A percentile compares a stretch with the other conserved stretches of the same genome.
phyloP scores from a whole-genome alignment of 192 early-diverging fungal species.

The Rhizophagus sp. region DNA sequence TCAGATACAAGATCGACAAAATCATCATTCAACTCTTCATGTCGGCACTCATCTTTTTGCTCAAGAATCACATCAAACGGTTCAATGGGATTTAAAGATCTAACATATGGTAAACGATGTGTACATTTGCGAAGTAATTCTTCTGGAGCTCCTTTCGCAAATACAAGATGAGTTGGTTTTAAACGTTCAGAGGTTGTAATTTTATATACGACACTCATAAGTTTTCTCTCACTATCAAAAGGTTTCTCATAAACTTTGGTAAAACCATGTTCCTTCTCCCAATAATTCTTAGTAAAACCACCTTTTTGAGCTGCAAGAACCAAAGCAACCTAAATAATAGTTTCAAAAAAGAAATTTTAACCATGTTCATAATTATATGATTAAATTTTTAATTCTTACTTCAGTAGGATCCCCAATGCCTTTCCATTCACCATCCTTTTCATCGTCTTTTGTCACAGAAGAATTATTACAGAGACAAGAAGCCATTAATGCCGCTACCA shows the following conservation, averaged over 20 bases:
- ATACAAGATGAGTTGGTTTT: conserved; percentile 52
- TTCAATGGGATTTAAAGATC: conserved; percentile 20
- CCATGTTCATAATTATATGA: background rate
- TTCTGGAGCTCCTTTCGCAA: conserved; percentile 94
- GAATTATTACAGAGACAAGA: conserved; percentile 89
- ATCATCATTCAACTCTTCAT: conserved; percentile 54
- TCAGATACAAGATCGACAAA: conserved; percentile 66
- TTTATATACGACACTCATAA: conserved; percentile 86
- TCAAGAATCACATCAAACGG: conserved; percentile 40
- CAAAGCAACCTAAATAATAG: conserved; percentile 58
- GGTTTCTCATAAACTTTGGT: conserved; percentile 77
- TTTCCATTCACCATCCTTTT: conserved; percentile 58
- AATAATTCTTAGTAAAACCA: conserved; percentile 68
- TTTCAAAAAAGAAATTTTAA: background rate
- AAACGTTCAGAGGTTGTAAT: conserved; percentile 26
- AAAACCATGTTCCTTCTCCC: conserved; percentile 57
- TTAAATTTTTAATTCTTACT: conserved; percentile 41
- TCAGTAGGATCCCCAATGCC: conserved; percentile 94
- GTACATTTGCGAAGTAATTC: conserved; percentile 74
- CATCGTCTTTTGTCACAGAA: conserved; percentile 60
- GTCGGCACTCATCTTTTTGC: conserved; percentile 22
- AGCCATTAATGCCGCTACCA: conserved; percentile 68
- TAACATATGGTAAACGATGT: conserved; percentile 45
- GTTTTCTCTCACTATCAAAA: conserved; percentile 94
- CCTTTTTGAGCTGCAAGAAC: conserved; percentile 84